Percentiles rank a stretch among this genome's conserved stretches.
Conservation (phyloP, 78 protist genomes). For the Isochrysis galbana region DNA sequence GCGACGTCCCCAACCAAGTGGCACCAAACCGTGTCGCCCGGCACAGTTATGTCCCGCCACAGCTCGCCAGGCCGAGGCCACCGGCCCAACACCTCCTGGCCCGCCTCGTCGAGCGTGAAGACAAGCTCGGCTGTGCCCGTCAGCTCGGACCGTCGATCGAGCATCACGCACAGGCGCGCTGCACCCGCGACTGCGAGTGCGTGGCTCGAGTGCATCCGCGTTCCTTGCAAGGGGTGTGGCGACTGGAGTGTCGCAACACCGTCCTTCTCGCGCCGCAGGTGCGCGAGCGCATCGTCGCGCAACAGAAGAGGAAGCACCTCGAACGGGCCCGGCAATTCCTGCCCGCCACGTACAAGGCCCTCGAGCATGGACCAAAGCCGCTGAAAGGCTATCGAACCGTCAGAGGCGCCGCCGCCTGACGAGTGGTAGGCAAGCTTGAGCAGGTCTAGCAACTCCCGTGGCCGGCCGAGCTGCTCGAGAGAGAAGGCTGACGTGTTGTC, state of each 20-base stretch:
- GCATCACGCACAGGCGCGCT: background rate
- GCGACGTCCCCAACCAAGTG: background rate
- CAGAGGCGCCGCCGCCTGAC: background rate
- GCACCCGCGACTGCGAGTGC: background rate
- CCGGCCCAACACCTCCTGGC: background rate
- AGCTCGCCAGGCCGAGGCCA: background rate
- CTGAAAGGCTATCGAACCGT: background rate
- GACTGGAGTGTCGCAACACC: background rate
- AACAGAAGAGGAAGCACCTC: background rate
- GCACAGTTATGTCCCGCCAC: background rate
- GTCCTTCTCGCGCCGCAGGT: background rate
- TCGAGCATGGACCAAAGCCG: background rate
- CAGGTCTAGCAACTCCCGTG: background rate
- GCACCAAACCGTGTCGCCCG: background rate
- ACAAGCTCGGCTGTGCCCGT: background rate
- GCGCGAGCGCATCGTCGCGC: conserved; percentile 12
- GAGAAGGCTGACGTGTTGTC: background rate
- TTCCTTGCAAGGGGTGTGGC: background rate
- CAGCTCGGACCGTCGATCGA: conserved; percentile 4
- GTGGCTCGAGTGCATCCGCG: background rate
- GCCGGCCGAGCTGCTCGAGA: conserved; percentile 12
- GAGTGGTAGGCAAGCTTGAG: conserved; percentile 22
- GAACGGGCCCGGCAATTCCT: background rate
- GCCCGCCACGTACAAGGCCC: background rate
- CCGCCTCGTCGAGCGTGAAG: background rate